Conservation (phyloP, 2,329 filamentous ascomycete genomes). For the Massarina eburnea region DNA sequence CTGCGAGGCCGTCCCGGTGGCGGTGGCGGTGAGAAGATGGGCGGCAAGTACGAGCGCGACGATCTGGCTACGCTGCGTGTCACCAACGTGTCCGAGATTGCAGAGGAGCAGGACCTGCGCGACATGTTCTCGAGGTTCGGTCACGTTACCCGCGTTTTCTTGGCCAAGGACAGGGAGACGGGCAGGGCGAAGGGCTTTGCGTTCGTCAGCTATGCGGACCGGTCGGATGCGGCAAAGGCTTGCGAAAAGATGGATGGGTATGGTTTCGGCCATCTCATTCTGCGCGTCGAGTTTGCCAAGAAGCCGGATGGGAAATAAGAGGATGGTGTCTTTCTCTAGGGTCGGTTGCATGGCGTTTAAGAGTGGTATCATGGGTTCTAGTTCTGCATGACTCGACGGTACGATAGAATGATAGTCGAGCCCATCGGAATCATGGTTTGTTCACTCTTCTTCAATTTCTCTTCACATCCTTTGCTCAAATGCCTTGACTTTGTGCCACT, state of each 20-base stretch:
- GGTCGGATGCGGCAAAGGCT: conserved; percentile 84
- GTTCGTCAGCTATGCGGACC: conserved; percentile 95
- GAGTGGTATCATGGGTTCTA: neutral
- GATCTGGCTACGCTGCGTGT: conserved; percentile 95
- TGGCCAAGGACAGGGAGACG: conserved; percentile 97
- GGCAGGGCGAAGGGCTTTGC: conserved; percentile 97
- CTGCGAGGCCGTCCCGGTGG: conserved; percentile 76
- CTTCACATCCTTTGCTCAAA: no score
- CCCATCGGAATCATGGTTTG: neutral
- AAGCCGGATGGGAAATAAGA: conserved; percentile 36
- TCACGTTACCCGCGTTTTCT: conserved; percentile 93
- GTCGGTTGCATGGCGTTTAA: conserved; percentile 1
- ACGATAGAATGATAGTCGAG: conserved; percentile 2
- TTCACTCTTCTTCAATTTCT: neutral
- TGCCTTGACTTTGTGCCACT: no score
- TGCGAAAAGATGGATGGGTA: conserved; percentile 98
- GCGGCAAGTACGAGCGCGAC: conserved; percentile 92
- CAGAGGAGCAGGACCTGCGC: conserved; percentile 91
- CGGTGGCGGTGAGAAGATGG: conserved; percentile 78
- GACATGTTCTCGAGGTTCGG: conserved; percentile 98
- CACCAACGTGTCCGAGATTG: conserved; percentile 98
- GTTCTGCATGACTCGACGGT: neutral
- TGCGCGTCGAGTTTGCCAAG: conserved; percentile 86
- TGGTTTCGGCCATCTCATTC: conserved; percentile 83
- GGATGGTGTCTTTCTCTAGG: neutral